Percentiles rank a stretch among this genome's conserved stretches.
Conservation (phyloP, 1,284 basidiomycete genomes). For the Puccinia polysora region DNA sequence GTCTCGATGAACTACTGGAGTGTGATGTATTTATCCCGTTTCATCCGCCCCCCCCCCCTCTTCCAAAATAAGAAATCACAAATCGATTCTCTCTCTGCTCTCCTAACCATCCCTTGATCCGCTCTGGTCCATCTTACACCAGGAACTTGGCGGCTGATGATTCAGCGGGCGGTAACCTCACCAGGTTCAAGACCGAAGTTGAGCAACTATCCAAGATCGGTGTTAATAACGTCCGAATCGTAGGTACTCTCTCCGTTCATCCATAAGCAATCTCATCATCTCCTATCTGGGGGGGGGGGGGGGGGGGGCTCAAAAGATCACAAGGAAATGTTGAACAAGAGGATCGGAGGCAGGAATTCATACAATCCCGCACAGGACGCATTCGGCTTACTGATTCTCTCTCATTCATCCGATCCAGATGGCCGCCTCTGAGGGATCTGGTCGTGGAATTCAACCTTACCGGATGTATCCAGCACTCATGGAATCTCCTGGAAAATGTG, state of each 20-base stretch:
- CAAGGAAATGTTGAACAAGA: too few species aligned
- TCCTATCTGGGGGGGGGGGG: too few species aligned
- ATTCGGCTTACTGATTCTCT: background rate
- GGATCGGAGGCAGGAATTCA: too few species aligned
- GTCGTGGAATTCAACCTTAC: slow-evolving; percentile 20
- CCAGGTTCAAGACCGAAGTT: slow-evolving; percentile 46
- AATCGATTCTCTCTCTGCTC: background rate
- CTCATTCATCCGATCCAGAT: background rate
- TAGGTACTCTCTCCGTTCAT: slow-evolving; percentile 41
- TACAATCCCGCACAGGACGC: too few species aligned
- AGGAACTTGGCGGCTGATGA: slow-evolving; percentile 48
- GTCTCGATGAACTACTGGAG: slow-evolving; percentile 43
- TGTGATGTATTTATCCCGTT: slow-evolving; percentile 7
- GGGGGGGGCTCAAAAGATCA: background rate
- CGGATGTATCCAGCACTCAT: slow-evolving; percentile 42
- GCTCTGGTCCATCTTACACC: slow-evolving; percentile 7
- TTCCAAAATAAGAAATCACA: background rate
- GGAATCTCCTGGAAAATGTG: slow-evolving; percentile 42
- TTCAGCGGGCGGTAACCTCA: slow-evolving; percentile 44
- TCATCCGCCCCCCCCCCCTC: background rate
- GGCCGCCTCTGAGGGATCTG: slow-evolving; percentile 38
- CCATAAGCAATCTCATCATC: slow-evolving; percentile 44
- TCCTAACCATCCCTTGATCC: too few species aligned
- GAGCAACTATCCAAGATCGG: slow-evolving; percentile 46
- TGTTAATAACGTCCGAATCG: slow-evolving; percentile 49